phyloP scores from a whole-genome alignment of 805 yeast species.

The Saccharomycopsis sp. region DNA sequence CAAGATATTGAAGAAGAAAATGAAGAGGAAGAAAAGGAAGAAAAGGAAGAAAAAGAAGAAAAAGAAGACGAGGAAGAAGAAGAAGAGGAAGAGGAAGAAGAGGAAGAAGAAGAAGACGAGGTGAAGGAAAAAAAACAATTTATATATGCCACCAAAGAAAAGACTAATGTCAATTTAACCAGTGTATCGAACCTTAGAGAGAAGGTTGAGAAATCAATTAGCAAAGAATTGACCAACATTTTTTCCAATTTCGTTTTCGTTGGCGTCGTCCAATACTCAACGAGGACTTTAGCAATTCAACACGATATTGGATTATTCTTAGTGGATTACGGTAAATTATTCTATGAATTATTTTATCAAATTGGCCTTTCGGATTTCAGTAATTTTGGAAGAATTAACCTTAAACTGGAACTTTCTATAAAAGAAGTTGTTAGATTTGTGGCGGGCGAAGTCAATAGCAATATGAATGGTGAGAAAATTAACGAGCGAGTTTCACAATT shows the following conservation, averaged over 20 bases:
- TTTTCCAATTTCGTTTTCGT: slow-evolving; percentile 67
- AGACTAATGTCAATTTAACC: slow-evolving; percentile 42
- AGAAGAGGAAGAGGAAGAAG: slow-evolving; percentile 1
- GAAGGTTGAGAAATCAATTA: slow-evolving; percentile 39
- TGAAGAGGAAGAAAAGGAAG: slow-evolving; percentile 7
- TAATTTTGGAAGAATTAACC: slow-evolving; percentile 61
- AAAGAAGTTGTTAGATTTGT: slow-evolving; percentile 35
- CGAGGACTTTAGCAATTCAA: slow-evolving; percentile 77
- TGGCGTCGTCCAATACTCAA: slow-evolving; percentile 70
- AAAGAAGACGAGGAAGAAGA: slow-evolving; percentile 7
- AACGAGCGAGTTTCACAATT: slow-evolving; percentile 21
- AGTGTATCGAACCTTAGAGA: slow-evolving; percentile 53
- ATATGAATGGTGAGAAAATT: not conserved
- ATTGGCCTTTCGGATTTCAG: slow-evolving; percentile 69
- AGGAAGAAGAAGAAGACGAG: slow-evolving; percentile 5
- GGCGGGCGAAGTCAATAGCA: not conserved
- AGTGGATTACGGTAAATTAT: slow-evolving; percentile 70
- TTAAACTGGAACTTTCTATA: slow-evolving; percentile 33
- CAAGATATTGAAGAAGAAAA: slow-evolving; percentile 13
- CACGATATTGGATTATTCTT: slow-evolving; percentile 69
- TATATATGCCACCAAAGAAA: slow-evolving; percentile 23
- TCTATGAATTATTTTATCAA: slow-evolving; percentile 73
- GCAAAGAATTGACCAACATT: slow-evolving; percentile 54
- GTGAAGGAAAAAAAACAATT: slow-evolving; percentile 13
- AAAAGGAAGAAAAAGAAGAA: slow-evolving; percentile 2